Evolutionary conservation across 495 filamentous ascomycete genomes (phyloP), one percentile per base, ranked within the genome.

Genomic region (Ramalina peruviana): DNA sequence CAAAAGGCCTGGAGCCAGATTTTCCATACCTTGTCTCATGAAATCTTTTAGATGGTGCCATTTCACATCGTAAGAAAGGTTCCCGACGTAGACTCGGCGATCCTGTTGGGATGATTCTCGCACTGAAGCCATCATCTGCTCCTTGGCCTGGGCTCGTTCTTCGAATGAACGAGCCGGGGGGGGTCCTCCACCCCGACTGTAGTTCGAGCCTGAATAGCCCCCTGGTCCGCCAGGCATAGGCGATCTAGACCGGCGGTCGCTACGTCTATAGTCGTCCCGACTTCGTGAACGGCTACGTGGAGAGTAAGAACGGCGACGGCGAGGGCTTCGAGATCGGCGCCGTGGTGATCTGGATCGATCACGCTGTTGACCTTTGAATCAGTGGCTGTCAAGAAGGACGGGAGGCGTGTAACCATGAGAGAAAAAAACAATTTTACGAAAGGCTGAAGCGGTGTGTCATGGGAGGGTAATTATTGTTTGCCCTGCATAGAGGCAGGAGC

Each of bases 21-120:
- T 56, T 53, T 53, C 50, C 61, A 48, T 68, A 97, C 92, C 92
- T 80, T 94, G 85, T 78, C 92, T 81, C 92, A 98, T 98, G 67
- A 97, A 97, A 72, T 98, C 92, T 73, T 98, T 98, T 40, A 98
- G 77, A 60, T 95, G 90, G 74, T 95, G 89, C 93, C 93, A 98
- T 71, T 98, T 98, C 59, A 98, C 92, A 78, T 98, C 92, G 70
- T 98, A 98, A 39, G 88, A 88, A 55, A 98, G 75, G 61, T 98
- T 98, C 69, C 92, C 92, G 63, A 98, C 93, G 70, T 98, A 98
- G 79, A 98, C 92, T 39, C 90, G 88, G 59, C 92, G 90, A 74
- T 97, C 92, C 70, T 97, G 92, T 66, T 96, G 92, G 57, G 92
- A 97, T 15, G 84, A 82, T 58, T 96, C 92, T 59, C 87, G 80